Conservation (phyloP, 768 basidiomycete species). For the Phanerochaete carnosa region DNA sequence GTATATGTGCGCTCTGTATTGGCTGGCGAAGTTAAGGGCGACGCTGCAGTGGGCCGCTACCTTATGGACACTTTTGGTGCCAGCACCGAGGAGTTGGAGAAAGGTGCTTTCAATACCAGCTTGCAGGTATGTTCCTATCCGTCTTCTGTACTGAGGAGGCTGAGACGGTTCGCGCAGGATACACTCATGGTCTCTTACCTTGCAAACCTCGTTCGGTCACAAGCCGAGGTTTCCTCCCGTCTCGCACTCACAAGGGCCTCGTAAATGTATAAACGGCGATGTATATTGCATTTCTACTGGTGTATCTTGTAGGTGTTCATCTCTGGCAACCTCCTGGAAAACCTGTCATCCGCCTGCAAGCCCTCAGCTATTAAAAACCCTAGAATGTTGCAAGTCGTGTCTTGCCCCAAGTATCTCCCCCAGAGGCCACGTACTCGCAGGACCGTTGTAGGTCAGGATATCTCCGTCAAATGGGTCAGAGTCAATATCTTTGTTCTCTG, state of each 20-base stretch:
- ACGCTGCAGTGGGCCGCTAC: constrained; percentile 85
- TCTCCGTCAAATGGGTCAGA: constrained; percentile 11
- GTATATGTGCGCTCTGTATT: constrained; percentile 81
- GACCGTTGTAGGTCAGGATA: constrained; percentile 40
- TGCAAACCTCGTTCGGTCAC: constrained; percentile 88
- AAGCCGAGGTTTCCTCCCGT: constrained; percentile 88
- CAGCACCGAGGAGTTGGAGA: constrained; percentile 68
- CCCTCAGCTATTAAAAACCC: constrained; percentile 86
- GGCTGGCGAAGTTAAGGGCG: constrained; percentile 72
- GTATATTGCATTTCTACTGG: constrained; percentile 7
- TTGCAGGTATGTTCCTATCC: constrained; percentile 51
- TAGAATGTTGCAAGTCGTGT: constrained; percentile 93
- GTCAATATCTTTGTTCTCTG: neutral
- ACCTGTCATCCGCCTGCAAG: neutral
- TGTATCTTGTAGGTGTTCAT: constrained; percentile 6
- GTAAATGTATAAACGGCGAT: constrained; percentile 26
- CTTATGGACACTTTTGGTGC: constrained; percentile 82
- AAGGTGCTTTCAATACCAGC: constrained; percentile 71
- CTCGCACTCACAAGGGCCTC: constrained; percentile 66
- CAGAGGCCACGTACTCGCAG: constrained; percentile 92
- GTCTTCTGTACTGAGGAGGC: neutral
- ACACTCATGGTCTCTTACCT: constrained; percentile 94
- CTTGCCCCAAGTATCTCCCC: constrained; percentile 88
- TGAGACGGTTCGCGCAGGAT: constrained; percentile 49
- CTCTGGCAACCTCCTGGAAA: neutral